Conservation (phyloP, 2,329 filamentous ascomycete genomes). For the Dactylella cylindrospora region DNA sequence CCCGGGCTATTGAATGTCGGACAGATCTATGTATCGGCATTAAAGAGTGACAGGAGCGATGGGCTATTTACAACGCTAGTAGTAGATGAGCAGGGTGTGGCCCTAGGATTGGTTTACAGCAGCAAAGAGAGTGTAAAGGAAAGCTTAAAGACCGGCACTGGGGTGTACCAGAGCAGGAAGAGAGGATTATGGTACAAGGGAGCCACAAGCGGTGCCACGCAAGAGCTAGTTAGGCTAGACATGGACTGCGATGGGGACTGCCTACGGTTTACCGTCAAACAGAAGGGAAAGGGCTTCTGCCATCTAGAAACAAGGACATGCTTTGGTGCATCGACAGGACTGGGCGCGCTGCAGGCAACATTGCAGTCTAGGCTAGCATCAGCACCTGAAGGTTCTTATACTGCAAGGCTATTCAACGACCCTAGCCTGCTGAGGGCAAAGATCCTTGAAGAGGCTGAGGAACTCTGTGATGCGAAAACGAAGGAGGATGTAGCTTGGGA, state of each 20-base stretch:
- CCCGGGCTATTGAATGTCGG: conserved; percentile 64
- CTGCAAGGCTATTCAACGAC: conserved; percentile 86
- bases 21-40: conserved; percentile 71
- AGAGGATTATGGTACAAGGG: conserved; percentile 96
- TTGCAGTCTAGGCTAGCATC: conserved; percentile 76
- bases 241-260: conserved; percentile 94
- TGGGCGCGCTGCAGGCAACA: conserved; percentile 84
- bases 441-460: conserved; percentile 97
- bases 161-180: conserved; percentile 95
- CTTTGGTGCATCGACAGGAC: conserved; percentile 80
- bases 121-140: conserved; percentile 86
- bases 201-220: conserved; percentile 87
- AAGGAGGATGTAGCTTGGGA: conserved; percentile 88
- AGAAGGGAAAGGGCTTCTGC: conserved; percentile 88
- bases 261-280: conserved; percentile 82
- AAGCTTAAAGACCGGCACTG: conserved; percentile 75
- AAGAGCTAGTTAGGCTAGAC: conserved; percentile 80
- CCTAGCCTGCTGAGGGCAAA: conserved; percentile 86
- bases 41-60: conserved; percentile 78
- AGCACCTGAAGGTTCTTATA: conserved; percentile 88
- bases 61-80: conserved; percentile 87
- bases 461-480: conserved; percentile 82
- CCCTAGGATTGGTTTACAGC: conserved; percentile 90
- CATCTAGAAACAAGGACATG: conserved; percentile 90
- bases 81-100: conserved; percentile 79